phyloP scores from a whole-genome alignment of 2,329 filamentous ascomycete species.

The Penicillium occitanis region DNA sequence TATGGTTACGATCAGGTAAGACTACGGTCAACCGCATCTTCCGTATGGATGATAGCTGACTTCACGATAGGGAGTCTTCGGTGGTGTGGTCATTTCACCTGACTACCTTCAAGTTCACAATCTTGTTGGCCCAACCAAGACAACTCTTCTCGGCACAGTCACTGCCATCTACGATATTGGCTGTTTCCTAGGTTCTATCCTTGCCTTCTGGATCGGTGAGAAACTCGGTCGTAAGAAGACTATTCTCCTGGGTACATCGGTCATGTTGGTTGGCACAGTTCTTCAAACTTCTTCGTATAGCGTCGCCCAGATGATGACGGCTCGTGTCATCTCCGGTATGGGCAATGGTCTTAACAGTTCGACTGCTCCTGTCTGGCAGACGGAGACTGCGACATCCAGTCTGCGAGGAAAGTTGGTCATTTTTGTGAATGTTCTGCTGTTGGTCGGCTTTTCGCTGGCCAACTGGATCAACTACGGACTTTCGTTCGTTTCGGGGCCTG shows the following conservation, averaged over 20 bases:
- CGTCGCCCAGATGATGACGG: conserved; percentile 52
- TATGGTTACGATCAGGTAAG: conserved; percentile 49
- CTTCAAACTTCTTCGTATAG: conserved; percentile 49
- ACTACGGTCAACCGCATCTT: background rate
- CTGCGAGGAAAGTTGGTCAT: conserved; percentile 50
- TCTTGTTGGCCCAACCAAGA: conserved; percentile 39
- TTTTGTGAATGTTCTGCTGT: conserved; percentile 53
- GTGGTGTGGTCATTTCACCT: conserved; percentile 55
- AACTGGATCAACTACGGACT: conserved; percentile 57
- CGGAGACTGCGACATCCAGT: conserved; percentile 49
- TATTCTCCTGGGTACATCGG: conserved; percentile 48
- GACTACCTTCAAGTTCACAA: conserved; percentile 53
- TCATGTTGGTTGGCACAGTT: conserved; percentile 52
- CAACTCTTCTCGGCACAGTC: conserved; percentile 43
- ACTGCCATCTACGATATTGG: conserved; percentile 60
- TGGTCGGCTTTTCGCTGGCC: conserved; percentile 51
- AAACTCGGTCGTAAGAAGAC: conserved; percentile 48
- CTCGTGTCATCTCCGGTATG: conserved; percentile 48
- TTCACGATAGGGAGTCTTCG: conserved; percentile 45
- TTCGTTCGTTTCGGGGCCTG: conserved; percentile 44
- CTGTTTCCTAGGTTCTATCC: conserved; percentile 56
- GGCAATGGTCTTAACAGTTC: conserved; percentile 55
- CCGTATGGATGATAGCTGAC: background rate
- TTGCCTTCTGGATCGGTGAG: conserved; percentile 49
- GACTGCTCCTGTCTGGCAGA: conserved; percentile 53